phyloP scores from a whole-genome alignment of 805 yeast genomes.

The Pichia manshurica region DNA sequence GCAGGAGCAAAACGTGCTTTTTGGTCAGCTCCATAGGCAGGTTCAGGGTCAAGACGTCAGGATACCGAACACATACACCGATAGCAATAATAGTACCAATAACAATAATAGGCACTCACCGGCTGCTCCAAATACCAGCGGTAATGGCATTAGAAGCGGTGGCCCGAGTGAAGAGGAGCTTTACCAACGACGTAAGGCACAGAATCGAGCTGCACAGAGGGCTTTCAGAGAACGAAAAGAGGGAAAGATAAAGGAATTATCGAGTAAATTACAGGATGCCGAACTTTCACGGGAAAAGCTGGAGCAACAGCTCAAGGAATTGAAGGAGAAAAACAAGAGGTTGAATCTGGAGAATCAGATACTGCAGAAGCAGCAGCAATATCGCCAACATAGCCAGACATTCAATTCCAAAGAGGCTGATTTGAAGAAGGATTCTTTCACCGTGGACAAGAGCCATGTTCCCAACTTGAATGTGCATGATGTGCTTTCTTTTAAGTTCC shows the following conservation, averaged over 20 bases:
- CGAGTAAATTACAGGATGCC: constrained; percentile 49
- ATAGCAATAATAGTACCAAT: too few species aligned
- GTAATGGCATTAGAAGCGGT: neutral
- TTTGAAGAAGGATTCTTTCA: neutral
- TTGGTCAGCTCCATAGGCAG: too few species aligned
- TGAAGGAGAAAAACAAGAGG: constrained; percentile 47
- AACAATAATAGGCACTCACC: too few species aligned
- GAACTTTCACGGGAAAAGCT: constrained; percentile 43
- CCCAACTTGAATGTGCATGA: neutral
- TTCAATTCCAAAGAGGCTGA: neutral
- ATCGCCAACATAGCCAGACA: neutral
- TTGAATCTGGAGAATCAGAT: constrained; percentile 59
- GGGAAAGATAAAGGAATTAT: constrained; percentile 61
- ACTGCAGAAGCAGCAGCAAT: constrained; percentile 29
- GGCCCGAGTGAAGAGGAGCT: constrained; percentile 33
- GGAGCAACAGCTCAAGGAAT: constrained; percentile 36
- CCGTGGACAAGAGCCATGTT: too few species aligned
- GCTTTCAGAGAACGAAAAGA: constrained; percentile 83
- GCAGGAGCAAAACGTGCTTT: too few species aligned
- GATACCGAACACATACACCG: too few species aligned
- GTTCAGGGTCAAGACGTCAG: too few species aligned
- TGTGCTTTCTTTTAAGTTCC: constrained; percentile 17
- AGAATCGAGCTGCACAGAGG: constrained; percentile 81
- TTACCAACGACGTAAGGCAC: constrained; percentile 60
- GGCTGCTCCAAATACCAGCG: too few species aligned